Conservation (phyloP, 108 stramenopile genomes). For the Cyclostephanos invisitatus region DNA sequence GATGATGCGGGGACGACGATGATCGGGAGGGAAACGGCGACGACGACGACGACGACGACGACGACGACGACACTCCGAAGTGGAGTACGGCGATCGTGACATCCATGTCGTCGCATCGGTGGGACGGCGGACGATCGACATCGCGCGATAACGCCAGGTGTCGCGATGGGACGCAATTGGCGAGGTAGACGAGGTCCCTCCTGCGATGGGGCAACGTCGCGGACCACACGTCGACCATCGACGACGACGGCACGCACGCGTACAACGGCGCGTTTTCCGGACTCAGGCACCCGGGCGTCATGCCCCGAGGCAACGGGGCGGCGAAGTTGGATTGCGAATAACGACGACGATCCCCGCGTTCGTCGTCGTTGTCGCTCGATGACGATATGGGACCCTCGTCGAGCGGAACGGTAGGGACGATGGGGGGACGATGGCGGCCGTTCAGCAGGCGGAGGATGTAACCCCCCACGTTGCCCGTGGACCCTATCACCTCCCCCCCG, state of each 20-base stretch:
- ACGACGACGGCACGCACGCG: conserved; percentile 56
- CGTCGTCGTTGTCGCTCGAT: not conserved
- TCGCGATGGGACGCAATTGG: conserved; percentile 57
- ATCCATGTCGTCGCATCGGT: not conserved
- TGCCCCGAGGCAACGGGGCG: conserved; percentile 56
- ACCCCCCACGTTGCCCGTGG: conserved; percentile 41
- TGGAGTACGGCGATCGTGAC: conserved; percentile 32
- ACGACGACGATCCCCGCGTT: not conserved
- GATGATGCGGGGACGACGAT: not conserved
- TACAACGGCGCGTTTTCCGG: conserved; percentile 47
- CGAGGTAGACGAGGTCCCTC: conserved; percentile 65
- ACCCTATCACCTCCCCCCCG: conserved; percentile 47
- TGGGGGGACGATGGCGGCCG: not conserved
- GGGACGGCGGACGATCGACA: not conserved
- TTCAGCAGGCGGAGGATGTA: conserved; percentile 33
- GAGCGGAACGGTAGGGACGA: no score
- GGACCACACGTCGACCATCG: conserved; percentile 48
- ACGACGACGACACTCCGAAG: conserved; percentile 26
- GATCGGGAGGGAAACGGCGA: no score
- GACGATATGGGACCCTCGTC: no score
- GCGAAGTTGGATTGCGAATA: conserved; percentile 21
- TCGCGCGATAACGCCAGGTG: conserved; percentile 15
- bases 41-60: not conserved
- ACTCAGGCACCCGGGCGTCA: conserved; percentile 58
- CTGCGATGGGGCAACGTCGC: conserved; percentile 50